Percentiles rank a stretch among this genome's conserved stretches.
phyloP scores from a whole-genome alignment of 179 eudicot genomes.

The Monotropa hypopitys region DNA sequence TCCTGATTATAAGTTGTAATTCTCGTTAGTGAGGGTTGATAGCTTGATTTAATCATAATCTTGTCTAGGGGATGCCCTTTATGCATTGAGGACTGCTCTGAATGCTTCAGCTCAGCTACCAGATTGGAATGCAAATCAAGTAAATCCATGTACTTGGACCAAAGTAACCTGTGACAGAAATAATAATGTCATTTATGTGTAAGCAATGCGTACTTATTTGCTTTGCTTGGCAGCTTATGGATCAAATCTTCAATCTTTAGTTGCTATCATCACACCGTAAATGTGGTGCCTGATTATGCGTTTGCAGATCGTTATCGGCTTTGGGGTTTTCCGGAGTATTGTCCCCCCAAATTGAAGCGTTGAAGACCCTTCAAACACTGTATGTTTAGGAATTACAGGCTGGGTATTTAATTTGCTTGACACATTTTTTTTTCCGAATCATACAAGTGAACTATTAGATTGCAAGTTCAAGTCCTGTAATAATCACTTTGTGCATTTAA shows the following conservation, averaged over 20 bases:
- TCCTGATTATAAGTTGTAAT: background rate
- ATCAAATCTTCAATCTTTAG: background rate
- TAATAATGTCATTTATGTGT: constrained; percentile 51
- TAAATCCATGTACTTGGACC: constrained; percentile 92
- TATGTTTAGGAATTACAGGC: constrained; percentile 27
- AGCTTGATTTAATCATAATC: background rate
- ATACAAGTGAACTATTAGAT: background rate
- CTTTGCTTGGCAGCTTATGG: background rate
- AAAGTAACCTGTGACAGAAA: constrained; percentile 55
- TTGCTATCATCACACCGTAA: background rate
- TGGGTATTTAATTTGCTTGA: background rate
- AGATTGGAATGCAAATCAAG: constrained; percentile 67
- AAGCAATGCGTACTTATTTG: constrained; percentile 19
- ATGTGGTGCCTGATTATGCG: constrained; percentile 4
- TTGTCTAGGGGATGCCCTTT: constrained; percentile 58
- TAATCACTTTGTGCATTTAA: too few species aligned
- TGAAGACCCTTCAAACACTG: constrained; percentile 56
- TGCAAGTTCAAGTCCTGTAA: too few species aligned
- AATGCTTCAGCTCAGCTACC: constrained; percentile 66
- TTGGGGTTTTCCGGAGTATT: constrained; percentile 71
- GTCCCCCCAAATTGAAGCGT: constrained; percentile 45
- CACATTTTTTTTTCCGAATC: background rate
- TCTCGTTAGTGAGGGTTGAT: background rate
- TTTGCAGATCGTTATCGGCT: constrained; percentile 57
- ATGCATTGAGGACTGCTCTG: constrained; percentile 44